Percentiles rank a stretch among this genome's conserved stretches.
Conservation (phyloP, 352 stramenopile genomes). For the Phytophthora citrophthora region DNA sequence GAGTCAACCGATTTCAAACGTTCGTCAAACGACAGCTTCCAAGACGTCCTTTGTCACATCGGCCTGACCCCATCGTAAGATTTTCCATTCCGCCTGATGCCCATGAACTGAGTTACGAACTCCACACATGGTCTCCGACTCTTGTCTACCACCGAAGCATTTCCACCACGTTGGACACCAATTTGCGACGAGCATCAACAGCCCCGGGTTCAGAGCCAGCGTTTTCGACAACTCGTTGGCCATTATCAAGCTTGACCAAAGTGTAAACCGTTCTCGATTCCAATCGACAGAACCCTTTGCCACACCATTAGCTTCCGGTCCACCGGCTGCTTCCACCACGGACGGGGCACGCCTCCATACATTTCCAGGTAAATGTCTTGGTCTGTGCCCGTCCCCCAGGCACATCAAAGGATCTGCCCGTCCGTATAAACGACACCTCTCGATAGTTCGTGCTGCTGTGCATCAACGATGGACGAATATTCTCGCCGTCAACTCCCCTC, state of each 20-base stretch:
- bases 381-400: conserved; percentile 21
- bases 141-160: conserved; percentile 4
- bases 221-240: conserved; percentile 5
- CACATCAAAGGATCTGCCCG: conserved; percentile 32
- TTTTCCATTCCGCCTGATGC: conserved; percentile 10
- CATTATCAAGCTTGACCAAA: background rate
- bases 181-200: background rate
- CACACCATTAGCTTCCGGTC: conserved; percentile 18
- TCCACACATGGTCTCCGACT: conserved; percentile 24
- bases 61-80: conserved; percentile 25
- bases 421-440: conserved; percentile 30
- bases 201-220: conserved; percentile 6
- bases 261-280: background rate
- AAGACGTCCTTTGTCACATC: background rate
- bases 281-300: conserved; percentile 10
- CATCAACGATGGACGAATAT: conserved; percentile 23
- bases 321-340: conserved; percentile 20
- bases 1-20: conserved; percentile 6
- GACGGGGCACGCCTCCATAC: conserved; percentile 11
- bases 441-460: conserved; percentile 20
- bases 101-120: conserved; percentile 3
- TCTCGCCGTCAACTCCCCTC: conserved; percentile 17
- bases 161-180: conserved; percentile 2
- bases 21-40: conserved; percentile 14
- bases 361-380: conserved; percentile 11